phyloP scores from a whole-genome alignment of 2,329 filamentous ascomycete species.

The Penicillium paneum region DNA sequence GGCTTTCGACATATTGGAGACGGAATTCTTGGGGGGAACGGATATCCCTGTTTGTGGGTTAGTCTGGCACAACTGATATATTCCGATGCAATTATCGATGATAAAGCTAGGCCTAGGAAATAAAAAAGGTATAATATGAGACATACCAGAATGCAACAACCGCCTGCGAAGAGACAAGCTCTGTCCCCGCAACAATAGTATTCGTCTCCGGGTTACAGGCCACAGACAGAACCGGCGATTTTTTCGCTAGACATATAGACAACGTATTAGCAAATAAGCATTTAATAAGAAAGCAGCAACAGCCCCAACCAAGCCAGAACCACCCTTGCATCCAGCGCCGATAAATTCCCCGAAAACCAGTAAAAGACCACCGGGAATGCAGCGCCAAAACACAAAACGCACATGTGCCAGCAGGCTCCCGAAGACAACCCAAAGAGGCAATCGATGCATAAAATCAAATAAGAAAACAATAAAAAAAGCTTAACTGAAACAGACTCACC shows the following conservation, averaged over 20 bases:
- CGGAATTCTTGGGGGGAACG: slow-evolving; percentile 37
- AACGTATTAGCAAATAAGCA: slow-evolving; percentile 17
- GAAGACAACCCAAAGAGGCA: slow-evolving; percentile 4
- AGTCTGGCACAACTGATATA: slow-evolving; percentile 10
- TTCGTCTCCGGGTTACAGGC: slow-evolving; percentile 47
- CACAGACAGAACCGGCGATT: slow-evolving; percentile 53
- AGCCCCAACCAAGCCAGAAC: not conserved
- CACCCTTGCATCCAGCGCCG: slow-evolving; percentile 12
- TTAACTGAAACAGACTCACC: slow-evolving; percentile 27
- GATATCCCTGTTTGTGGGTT: slow-evolving; percentile 42
- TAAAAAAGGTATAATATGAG: slow-evolving; percentile 1
- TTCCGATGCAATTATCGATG: not conserved
- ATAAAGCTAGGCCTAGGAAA: not conserved
- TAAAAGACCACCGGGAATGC: slow-evolving; percentile 5
- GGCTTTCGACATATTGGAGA: slow-evolving; percentile 46
- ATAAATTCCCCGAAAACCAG: slow-evolving; percentile 16
- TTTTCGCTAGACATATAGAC: slow-evolving; percentile 39
- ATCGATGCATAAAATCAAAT: slow-evolving; percentile 1
- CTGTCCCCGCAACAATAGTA: slow-evolving; percentile 55
- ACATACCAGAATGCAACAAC: slow-evolving; percentile 46
- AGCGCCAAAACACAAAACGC: slow-evolving; percentile 2
- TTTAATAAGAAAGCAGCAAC: not conserved
- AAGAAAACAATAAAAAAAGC: slow-evolving; percentile 1
- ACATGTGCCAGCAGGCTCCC: slow-evolving; percentile 1
- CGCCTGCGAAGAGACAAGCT: slow-evolving; percentile 47